Evolutionary conservation across 2,329 filamentous ascomycete species (phyloP), one percentile per base, ranked within the genome.

Genomic region (Xylaria multiplex): DNA sequence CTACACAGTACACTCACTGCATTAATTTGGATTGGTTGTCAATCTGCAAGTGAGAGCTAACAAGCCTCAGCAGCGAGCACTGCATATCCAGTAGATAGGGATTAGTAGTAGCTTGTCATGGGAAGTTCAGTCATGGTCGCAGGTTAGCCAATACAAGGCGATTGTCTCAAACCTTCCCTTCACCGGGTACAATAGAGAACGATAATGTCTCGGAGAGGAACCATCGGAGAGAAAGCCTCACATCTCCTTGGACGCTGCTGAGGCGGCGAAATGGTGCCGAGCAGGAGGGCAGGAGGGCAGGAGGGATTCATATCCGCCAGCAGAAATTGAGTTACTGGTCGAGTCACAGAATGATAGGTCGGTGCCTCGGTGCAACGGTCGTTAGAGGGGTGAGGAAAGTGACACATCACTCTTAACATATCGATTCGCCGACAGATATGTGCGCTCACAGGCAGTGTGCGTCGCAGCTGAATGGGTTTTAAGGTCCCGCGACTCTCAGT

Each of bases 361-460:
- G 43, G 13, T 42, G 22, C 43, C 40, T 54, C 40, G 32, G 53
- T 59, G 42, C 42, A 45, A 46, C 53, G 46, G 66, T 59, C 53
- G 9, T 42, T 52, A 53, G 49, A 48, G 42, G 42, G 24, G 37
- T 13, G 37, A 14, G 37, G 27, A 24, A 61, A 48, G 22, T 66
- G 64, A 66, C 56, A 52, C n/a, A 50, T 68, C 59, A 68, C 63
- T 53, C 19, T 6, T 62, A 32, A 52, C 30, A 64, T n/a, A 50
- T 66, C 64, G 49, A 50, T 32, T 43, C 55, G 43, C 64, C 49
- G 54, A 43, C 13, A 37, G 19, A 32, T 16, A 24, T 22, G 46
- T 42, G 42, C 32, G 37, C 53, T 37, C 19, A 43, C 9, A 40
- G 52, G 52, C 52, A 54, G 42, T 30, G 48, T 46, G 48, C 48